phyloP scores from a whole-genome alignment of 805 yeast species.

The Sungouiella blattae region DNA sequence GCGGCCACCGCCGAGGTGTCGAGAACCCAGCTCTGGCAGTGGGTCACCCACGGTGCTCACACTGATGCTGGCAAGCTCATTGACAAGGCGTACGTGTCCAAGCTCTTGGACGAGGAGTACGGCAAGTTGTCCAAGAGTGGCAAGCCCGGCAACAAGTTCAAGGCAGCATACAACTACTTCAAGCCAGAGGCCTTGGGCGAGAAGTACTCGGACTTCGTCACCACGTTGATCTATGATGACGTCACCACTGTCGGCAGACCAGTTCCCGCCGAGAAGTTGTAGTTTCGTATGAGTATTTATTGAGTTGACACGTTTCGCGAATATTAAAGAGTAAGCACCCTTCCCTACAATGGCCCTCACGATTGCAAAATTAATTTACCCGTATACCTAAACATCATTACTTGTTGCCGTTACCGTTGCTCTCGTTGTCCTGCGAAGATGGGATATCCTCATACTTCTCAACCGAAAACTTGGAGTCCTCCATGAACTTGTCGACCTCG shows the following conservation, averaged over 20 bases:
- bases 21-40: slow-evolving; percentile 76
- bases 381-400: too few relatives aligned
- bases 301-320: slow-evolving; percentile 3
- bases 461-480: slow-evolving; percentile 6
- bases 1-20: slow-evolving; percentile 90
- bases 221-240: slow-evolving; percentile 73
- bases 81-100: slow-evolving; percentile 56
- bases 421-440: too few relatives aligned
- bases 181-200: slow-evolving; percentile 71
- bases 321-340: slow-evolving; percentile 3
- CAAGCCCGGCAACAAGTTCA: slow-evolving; percentile 61
- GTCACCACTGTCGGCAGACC: slow-evolving; percentile 53
- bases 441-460: slow-evolving; percentile 4
- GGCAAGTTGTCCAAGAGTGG: slow-evolving; percentile 46
- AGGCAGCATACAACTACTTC: slow-evolving; percentile 65
- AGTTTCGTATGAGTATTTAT: slow-evolving; percentile 12
- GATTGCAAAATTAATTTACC: too few relatives aligned
- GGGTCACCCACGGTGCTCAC: slow-evolving; percentile 70
- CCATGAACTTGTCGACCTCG: slow-evolving; percentile 1
- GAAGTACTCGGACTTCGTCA: slow-evolving; percentile 72
- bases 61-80: slow-evolving; percentile 57
- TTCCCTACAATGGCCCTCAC: too few relatives aligned
- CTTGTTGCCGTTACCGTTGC: too few relatives aligned
- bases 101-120: slow-evolving; percentile 60
- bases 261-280: slow-evolving; percentile 38